Percentiles rank a stretch among this genome's conserved stretches.
Conservation (phyloP, 2,329 filamentous ascomycete genomes). For the Sporothrix sp. region DNA sequence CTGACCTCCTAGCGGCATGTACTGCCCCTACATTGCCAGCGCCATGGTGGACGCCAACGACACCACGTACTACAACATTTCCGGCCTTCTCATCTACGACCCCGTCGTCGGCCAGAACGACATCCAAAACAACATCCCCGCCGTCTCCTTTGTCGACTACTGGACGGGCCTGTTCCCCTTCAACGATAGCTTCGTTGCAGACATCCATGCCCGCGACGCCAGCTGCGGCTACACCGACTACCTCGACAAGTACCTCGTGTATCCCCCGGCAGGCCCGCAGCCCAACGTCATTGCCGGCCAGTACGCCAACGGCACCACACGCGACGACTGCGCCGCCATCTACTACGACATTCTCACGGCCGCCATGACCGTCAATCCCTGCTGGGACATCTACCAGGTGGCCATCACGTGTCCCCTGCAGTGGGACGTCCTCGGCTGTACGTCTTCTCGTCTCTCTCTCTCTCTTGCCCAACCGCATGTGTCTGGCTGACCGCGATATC, state of each 20-base stretch:
- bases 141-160: slow-evolving; percentile 50
- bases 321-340: slow-evolving; percentile 44
- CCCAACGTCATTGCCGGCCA: slow-evolving; percentile 39
- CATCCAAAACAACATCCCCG: slow-evolving; percentile 36
- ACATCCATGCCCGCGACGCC: slow-evolving; percentile 42
- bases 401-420: slow-evolving; percentile 60
- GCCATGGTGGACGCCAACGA: slow-evolving; percentile 61
- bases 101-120: slow-evolving; percentile 48
- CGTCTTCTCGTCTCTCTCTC: background rate
- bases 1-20: slow-evolving; percentile 37
- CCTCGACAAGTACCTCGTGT: slow-evolving; percentile 52
- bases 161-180: slow-evolving; percentile 52
- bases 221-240: slow-evolving; percentile 55
- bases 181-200: slow-evolving; percentile 46
- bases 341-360: slow-evolving; percentile 47
- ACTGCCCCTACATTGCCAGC: slow-evolving; percentile 62
- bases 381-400: slow-evolving; percentile 70
- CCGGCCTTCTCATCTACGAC: slow-evolving; percentile 64
- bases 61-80: slow-evolving; percentile 55
- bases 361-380: slow-evolving; percentile 55
- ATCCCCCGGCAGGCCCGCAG: slow-evolving; percentile 55
- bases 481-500: background rate
- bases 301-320: slow-evolving; percentile 26
- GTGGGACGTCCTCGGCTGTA: slow-evolving; percentile 56
- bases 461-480: background rate